phyloP scores from a whole-genome alignment of 345 rosid species.

The Orychophragmus violaceus region DNA sequence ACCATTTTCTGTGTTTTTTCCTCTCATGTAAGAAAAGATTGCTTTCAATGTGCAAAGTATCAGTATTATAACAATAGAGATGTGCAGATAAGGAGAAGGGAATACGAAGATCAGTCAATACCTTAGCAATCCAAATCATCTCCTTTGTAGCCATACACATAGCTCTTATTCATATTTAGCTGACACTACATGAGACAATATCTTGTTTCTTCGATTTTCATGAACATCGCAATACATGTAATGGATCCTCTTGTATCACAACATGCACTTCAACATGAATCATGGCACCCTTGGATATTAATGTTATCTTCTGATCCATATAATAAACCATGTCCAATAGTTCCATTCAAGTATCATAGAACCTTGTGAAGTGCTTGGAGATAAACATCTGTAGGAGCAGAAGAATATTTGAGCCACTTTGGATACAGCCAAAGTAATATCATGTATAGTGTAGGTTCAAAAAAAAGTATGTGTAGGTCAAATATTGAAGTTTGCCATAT shows the following conservation, averaged over 20 bases:
- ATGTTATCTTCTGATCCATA: neutral
- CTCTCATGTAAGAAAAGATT: neutral
- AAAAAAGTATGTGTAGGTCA: too few species aligned
- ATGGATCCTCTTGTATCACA: too few species aligned
- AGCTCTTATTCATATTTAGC: too few species aligned
- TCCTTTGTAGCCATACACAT: neutral
- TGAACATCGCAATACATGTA: neutral
- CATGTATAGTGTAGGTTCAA: neutral
- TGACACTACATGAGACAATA: too few species aligned
- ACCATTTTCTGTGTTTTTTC: neutral
- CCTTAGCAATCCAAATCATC: neutral
- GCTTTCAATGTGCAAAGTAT: neutral
- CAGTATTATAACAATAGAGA: neutral
- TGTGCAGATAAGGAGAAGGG: neutral
- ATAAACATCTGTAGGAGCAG: neutral
- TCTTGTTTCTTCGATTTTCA: neutral
- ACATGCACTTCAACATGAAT: neutral
- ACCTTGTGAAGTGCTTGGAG: neutral
- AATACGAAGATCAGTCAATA: neutral
- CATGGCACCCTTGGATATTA: neutral
- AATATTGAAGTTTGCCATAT: neutral
- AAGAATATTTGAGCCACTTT: neutral
- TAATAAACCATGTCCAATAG: neutral
- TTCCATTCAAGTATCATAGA: neutral
- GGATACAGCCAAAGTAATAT: neutral